Evolutionary conservation across 495 filamentous ascomycete genomes (phyloP).

Genomic region (Xylona heveae): DNA sequence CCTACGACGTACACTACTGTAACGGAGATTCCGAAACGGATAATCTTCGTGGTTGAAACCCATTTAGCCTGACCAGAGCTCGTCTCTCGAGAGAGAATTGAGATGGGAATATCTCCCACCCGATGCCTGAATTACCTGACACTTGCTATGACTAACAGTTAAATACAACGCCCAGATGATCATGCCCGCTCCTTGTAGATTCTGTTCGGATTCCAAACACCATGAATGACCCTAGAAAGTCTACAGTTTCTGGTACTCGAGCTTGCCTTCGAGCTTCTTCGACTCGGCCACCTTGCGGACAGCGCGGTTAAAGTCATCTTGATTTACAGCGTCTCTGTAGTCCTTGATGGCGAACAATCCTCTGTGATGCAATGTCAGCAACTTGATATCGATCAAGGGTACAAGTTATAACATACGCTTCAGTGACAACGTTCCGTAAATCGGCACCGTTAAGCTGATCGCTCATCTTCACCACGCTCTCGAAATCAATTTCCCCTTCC

Average conservation of each 20-base stretch:
- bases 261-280: slow-evolving; percentile 95
- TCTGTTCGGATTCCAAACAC: no score
- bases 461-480: slow-evolving; percentile 99
- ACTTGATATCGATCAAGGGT: not conserved
- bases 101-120: no score
- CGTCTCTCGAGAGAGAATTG: no score
- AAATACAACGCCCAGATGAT: no score
- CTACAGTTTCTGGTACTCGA: slow-evolving; percentile 94
- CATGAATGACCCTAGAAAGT: no score
- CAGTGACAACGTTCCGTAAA: slow-evolving; percentile 92
- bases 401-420: slow-evolving; percentile 49
- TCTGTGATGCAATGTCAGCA: slow-evolving; percentile 19
- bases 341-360: slow-evolving; percentile 96
- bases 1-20: no score
- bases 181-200: no score
- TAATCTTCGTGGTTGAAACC: no score
- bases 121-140: no score
- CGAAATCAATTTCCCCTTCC: slow-evolving; percentile 95
- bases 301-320: slow-evolving; percentile 98
- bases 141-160: no score
- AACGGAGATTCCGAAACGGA: no score
- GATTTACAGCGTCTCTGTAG: slow-evolving; percentile 83
- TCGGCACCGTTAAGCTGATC: slow-evolving; percentile 96
- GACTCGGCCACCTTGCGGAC: slow-evolving; percentile 90
- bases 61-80: no score